These are phyloP conservation scores for Cardamine resedifolia DNA, from an alignment of 345 rosid species.

Conservation along the genomic window DNA sequence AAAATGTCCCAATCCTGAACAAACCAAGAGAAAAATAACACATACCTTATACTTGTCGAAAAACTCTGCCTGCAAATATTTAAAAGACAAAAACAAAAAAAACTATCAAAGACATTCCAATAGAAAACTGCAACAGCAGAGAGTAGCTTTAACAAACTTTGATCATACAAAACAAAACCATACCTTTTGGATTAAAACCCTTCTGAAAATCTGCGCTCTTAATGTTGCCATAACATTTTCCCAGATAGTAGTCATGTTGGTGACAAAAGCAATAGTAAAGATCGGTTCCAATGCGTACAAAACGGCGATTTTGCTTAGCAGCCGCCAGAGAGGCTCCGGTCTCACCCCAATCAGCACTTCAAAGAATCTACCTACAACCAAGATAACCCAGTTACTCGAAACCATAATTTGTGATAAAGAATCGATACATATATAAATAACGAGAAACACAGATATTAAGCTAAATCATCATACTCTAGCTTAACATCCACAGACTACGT, in stretches of 20 bases:
- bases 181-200: slow-evolving; percentile 86
- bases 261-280: slow-evolving; percentile 74
- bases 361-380: slow-evolving; percentile 65
- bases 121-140: slow-evolving; percentile 1
- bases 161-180: not conserved
- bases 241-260: slow-evolving; percentile 74
- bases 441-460: not conserved
- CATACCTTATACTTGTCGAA: slow-evolving; percentile 87
- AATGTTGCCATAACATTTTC: slow-evolving; percentile 81
- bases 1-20: not conserved
- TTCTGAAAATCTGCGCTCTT: slow-evolving; percentile 77
- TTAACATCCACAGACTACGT: not conserved
- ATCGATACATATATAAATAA: not conserved
- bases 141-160: not conserved
- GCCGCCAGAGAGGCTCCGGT: slow-evolving; percentile 73
- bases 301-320: slow-evolving; percentile 68
- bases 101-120: slow-evolving; percentile 1
- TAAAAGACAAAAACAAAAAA: not conserved
- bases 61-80: slow-evolving; percentile 68
- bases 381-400: slow-evolving; percentile 1
- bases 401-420: not conserved
- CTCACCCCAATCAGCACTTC: slow-evolving; percentile 78
- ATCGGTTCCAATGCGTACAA: slow-evolving; percentile 79
- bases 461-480: not conserved
- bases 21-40: not conserved